Evolutionary conservation across 495 filamentous ascomycete genomes (phyloP), one percentile per base, ranked within the genome.

Genomic region (Penicillium psychrofluorescens): DNA sequence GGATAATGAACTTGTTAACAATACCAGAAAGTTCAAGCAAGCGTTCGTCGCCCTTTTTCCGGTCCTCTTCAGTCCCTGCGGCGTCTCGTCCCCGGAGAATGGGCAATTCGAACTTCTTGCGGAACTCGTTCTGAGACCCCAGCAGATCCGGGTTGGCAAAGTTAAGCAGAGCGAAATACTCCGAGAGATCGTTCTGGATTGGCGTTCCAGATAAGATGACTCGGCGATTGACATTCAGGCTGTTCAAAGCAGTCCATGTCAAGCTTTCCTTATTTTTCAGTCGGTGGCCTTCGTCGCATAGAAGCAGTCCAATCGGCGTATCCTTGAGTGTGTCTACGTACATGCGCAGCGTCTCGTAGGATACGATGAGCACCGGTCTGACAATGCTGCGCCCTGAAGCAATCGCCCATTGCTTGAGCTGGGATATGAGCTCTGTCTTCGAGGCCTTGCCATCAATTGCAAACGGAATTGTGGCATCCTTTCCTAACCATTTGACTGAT

Each of bases 221-320:
- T 32, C 92, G 77, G 39, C 89, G 79, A 22, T 82, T 85, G 34
- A 99, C 92, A 53, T 95, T 92, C 5, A 99, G 74, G 46, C 79
- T 82, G 59, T 92, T 95, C 33, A 99, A 67, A 7, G 92, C 90
- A 11, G 74, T 87, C 64, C 95, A 99, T 0, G 90, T 95, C 62
- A 92, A 88, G 40, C 84, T 92, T 51, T 99, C 94, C 46, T 89
- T 90, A 53, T 99, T 99, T 61, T 99, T 99, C 34, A 99, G 67
- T n/a, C 92, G 84, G 74, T 99, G 92, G 1, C 92, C 92, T 67
- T 99, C 92, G 51, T 99, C 92, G 59, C 92, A 97, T n/a, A 99
- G 77, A 59, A 99, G 82, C 8, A 99, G 69, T 6, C 92, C 92
- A 51, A 99, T 97, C 2, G 83, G 83, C 2, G 85, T 86, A 44